A percentile compares a stretch with the other conserved stretches of the same genome.
Conservation (phyloP, 148 eudicot species). For the Silene latifolia region DNA sequence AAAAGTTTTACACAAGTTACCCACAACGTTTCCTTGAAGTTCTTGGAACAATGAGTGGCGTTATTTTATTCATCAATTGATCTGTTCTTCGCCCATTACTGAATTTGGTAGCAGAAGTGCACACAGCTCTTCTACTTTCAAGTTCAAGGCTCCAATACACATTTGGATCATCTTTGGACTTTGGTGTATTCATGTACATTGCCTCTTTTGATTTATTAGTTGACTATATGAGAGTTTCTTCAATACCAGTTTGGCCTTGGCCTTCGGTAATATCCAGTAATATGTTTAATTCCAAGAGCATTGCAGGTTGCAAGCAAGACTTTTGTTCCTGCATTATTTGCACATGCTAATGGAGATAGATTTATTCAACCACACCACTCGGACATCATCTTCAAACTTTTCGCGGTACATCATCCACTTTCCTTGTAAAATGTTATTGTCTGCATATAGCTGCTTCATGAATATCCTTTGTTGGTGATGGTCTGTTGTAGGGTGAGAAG, state of each 20-base stretch:
- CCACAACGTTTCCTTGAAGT: not conserved
- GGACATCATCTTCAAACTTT: slow-evolving; percentile 61
- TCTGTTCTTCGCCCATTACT: not conserved
- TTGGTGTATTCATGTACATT: not conserved
- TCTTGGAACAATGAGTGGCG: not conserved
- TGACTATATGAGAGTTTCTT: not conserved
- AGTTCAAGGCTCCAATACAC: not conserved
- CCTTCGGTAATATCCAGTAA: not conserved
- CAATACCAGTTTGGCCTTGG: not conserved
- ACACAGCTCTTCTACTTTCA: slow-evolving; percentile 1
- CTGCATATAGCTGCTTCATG: slow-evolving; percentile 17
- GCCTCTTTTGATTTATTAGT: not conserved
- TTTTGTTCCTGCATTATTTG: slow-evolving; percentile 82
- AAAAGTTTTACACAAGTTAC: not conserved
- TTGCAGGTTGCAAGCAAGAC: slow-evolving; percentile 77
- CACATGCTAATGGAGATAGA: slow-evolving; percentile 84
- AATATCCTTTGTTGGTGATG: slow-evolving; percentile 6
- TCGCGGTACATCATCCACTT: slow-evolving; percentile 45
- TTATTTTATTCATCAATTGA: not conserved
- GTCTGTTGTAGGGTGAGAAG: slow-evolving; percentile 73
- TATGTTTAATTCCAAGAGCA: slow-evolving; percentile 14
- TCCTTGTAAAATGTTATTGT: not conserved
- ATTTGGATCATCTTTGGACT: not conserved
- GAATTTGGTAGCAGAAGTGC: not conserved
- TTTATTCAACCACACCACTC: slow-evolving; percentile 76